These are phyloP conservation scores for Tolypocladium ophioglossoides DNA, from an alignment of 2,329 filamentous ascomycete genomes.

Conservation along the genomic window DNA sequence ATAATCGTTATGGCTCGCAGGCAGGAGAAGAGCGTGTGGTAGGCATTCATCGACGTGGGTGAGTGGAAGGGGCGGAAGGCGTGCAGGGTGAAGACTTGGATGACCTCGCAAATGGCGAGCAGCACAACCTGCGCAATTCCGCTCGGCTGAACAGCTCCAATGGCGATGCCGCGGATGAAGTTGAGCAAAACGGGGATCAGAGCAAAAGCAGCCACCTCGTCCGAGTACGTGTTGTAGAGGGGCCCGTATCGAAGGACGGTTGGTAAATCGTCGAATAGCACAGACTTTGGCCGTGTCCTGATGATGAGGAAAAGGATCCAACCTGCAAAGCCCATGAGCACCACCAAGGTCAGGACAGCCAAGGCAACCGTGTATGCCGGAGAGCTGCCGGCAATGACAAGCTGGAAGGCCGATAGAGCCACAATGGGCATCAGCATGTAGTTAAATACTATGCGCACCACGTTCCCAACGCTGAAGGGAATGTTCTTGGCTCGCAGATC, in stretches of 20 bases:
- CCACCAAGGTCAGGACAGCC: conserved; percentile 62
- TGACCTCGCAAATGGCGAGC: conserved; percentile 87
- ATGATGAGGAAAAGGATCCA: conserved; percentile 79
- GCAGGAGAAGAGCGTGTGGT: conserved; percentile 75
- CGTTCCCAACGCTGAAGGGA: conserved; percentile 71
- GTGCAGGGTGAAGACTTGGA: conserved; percentile 75
- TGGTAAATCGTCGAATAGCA: conserved; percentile 85
- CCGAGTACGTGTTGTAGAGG: conserved; percentile 94
- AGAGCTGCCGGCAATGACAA: conserved; percentile 63
- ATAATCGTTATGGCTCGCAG: conserved; percentile 68
- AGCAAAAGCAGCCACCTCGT: conserved; percentile 84
- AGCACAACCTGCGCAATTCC: conserved; percentile 90
- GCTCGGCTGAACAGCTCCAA: conserved; percentile 85
- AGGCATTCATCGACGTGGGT: conserved; percentile 94
- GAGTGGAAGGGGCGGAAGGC: conserved; percentile 85
- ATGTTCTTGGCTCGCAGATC: conserved; percentile 86
- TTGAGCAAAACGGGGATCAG: conserved; percentile 78
- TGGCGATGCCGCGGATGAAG: conserved; percentile 75
- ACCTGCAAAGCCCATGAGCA: conserved; percentile 60
- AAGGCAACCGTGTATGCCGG: conserved; percentile 61
- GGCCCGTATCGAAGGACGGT: conserved; percentile 86
- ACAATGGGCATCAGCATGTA: conserved; percentile 85
- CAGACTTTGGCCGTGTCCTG: conserved; percentile 69
- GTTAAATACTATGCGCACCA: conserved; percentile 81
- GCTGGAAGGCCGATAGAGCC: conserved; percentile 79